Base-by-base conservation (phyloP, 2,329 filamentous ascomycete genomes). In the Endoconidiophora laricicola region DNA sequence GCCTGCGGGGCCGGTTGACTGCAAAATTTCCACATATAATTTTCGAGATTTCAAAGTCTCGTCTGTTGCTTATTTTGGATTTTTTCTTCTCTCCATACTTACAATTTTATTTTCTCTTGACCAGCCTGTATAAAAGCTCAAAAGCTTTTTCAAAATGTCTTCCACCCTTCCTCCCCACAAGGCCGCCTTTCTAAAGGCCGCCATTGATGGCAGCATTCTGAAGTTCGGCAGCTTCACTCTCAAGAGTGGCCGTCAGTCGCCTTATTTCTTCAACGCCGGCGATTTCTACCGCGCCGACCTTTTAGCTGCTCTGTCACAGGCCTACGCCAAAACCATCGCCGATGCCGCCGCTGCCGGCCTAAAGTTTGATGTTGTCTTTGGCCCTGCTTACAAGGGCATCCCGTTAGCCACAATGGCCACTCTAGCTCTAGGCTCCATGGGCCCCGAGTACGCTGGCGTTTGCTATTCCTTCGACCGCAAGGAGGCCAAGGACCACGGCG, bases 201-300 rank as follows among this genome's bases (percentile, higher is more conserved):
- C 81, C 60, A 73, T 88, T 57, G 65, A 69, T 20, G 79, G 79
- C 58, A 74, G 75, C 55, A 79, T 85, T 59, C 76, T 91, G 57
- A 83, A 80, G 60, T 91, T 91, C 63, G 86, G 86, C 64, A 79
- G 74, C 62, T 91, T 86, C 69, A 84, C 82, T 58, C 78, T 98
- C 62, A 98, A 98, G 70, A 95, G 88, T 49, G 85, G 86, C 66
- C 85, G 90, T 60, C 73, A 72, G 59, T 94, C 87, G 10, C 91
- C 91, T 40, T 96, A 96, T 74, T 96, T 96, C 73, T 94, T 96
- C 79, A 95, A 94, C 66, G 87, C 88, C 44, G 87, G 88, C 54
- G 78, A 85, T 59, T 93, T 96, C 67, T 86, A 91, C 72, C 81
- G 80, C 48, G 83, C 82, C 20, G 74, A 80, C 55, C 76, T 94